A percentile compares a stretch with the other conserved stretches of the same genome.
phyloP scores from a whole-genome alignment of 2,329 filamentous ascomycete species.

The Nemania bipapillata region DNA sequence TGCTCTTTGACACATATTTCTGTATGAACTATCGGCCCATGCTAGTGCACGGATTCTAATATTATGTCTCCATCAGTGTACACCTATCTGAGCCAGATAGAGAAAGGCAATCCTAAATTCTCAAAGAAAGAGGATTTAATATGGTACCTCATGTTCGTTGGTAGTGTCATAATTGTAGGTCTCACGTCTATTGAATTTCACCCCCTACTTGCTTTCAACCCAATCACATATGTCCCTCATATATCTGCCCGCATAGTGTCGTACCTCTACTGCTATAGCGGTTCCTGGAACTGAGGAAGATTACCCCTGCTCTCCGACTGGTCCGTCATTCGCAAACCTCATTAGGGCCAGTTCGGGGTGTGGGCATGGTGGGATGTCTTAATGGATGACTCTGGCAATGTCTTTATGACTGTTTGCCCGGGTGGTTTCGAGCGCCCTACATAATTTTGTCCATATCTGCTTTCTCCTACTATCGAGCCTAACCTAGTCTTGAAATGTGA shows the following conservation, averaged over 20 bases:
- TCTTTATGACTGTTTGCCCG: constrained; percentile 63
- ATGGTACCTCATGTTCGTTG: constrained; percentile 81
- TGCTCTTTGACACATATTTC: constrained; percentile 80
- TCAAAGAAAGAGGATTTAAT: constrained; percentile 79
- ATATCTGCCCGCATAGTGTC: constrained; percentile 83
- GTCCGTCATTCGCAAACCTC: constrained; percentile 75
- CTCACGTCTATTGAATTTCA: constrained; percentile 30
- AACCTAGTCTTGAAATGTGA: constrained; percentile 1
- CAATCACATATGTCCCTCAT: constrained; percentile 59
- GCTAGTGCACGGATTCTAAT: constrained; percentile 8
- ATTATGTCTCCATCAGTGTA: constrained; percentile 64
- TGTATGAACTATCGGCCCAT: constrained; percentile 54
- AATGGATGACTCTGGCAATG: constrained; percentile 73
- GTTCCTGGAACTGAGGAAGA: constrained; percentile 88
- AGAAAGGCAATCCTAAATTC: constrained; percentile 77
- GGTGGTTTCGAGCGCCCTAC: constrained; percentile 73
- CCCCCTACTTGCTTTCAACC: constrained; percentile 28
- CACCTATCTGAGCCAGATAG: constrained; percentile 79
- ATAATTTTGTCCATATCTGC: constrained; percentile 52
- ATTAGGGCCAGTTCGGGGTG: constrained; percentile 70
- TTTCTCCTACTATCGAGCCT: constrained; percentile 29
- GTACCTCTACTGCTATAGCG: constrained; percentile 74
- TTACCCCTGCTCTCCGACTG: constrained; percentile 72
- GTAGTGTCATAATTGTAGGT: constrained; percentile 80
- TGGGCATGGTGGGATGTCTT: constrained; percentile 80